phyloP scores from a whole-genome alignment of 75 land plant genomes.

The Isoetes taiwanensis region DNA sequence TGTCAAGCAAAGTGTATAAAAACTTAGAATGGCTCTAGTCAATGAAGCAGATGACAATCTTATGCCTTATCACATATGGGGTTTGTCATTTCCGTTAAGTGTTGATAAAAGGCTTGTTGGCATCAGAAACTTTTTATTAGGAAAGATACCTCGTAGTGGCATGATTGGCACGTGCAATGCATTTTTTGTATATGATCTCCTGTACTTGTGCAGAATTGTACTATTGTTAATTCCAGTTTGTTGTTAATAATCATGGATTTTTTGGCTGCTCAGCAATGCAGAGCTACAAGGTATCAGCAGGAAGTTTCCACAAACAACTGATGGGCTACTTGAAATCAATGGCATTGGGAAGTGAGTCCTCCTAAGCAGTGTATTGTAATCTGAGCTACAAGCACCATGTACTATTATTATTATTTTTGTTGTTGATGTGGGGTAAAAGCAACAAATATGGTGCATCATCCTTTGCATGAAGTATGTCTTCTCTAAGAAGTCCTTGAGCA shows the following conservation, averaged over 20 bases:
- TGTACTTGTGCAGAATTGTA: no score
- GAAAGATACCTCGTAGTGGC: no score
- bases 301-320: slow-evolving; percentile 60
- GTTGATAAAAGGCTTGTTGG: no score
- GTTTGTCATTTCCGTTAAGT: background rate
- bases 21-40: background rate
- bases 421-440: slow-evolving; percentile 43
- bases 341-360: slow-evolving; percentile 94
- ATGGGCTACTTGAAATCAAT: slow-evolving; percentile 73
- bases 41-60: slow-evolving; percentile 1
- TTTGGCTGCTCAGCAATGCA: slow-evolving; percentile 36
- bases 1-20: background rate
- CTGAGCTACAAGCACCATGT: background rate
- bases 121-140: no score
- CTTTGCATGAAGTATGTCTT: no score
- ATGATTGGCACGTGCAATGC: background rate
- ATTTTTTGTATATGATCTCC: background rate
- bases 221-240: no score
- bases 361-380: no score
- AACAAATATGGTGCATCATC: slow-evolving; percentile 86
- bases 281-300: slow-evolving; percentile 64
- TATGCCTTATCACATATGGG: slow-evolving; percentile 4
- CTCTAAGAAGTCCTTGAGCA: no score
- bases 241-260: no score
- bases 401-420: background rate